Evolutionary conservation across 495 filamentous ascomycete species (phyloP), one percentile per base, ranked within the genome.

Genomic region (Hypoxylon subgilvum): DNA sequence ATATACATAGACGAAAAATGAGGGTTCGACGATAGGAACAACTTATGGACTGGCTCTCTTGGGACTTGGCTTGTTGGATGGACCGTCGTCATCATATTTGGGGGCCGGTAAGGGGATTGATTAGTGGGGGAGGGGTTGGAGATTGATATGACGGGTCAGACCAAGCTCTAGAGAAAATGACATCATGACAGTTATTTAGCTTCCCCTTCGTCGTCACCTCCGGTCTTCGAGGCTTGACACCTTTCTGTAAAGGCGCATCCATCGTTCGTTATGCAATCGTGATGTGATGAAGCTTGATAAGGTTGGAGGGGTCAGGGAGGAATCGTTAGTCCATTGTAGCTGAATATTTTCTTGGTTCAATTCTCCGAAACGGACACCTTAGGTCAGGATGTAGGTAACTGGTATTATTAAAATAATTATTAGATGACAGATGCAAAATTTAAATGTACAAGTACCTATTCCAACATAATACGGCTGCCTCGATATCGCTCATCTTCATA

Each of bases 131-230:
- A 18, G 34, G 40, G 17, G 35, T 30, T 22, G 42, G 41, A 23
- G 52, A 32, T 56, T 39, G 43, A 27, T 34, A 48, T 23, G 38
- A 27, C 14, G 45, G 53, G 45, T 45, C 41, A n/a, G 45, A 49
- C 18, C 31, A 6, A 57, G 30, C 22, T 45, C 41, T 53, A 41
- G 42, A 52, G 23, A 47, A 51, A 52, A 63, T 63, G 60, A 63
- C 60, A 53, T 63, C 60, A 63, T 57, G 47, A 57, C 39, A 14
- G 30, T 53, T 57, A 36, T 32, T 40, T 57, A 57, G 43, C 36
- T 53, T 34, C 36, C 14, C 23, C 19, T 44, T 31, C 48, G 48
- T 57, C 60, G 48, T 63, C 60, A 63, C 48, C 48, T 21, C n/a
- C 34, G 44, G 28, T 44, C 13, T 21, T 17, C n/a, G n/a, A 39